These are phyloP conservation scores for Emydomyces testavorans DNA, from an alignment of 2,329 filamentous ascomycete genomes.

Conservation along the genomic window DNA sequence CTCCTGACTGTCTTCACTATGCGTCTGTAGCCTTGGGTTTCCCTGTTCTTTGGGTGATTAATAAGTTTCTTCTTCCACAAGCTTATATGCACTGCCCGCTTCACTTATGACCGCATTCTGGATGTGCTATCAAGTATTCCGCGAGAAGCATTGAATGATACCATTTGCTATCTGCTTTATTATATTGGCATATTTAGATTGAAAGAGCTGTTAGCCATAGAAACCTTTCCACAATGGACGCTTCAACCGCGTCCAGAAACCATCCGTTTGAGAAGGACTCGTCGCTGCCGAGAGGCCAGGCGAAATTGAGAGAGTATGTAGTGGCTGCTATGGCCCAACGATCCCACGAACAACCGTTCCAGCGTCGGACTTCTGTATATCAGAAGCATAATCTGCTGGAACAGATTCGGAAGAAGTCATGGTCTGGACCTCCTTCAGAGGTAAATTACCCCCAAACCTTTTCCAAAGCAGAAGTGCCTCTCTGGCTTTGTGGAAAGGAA, in stretches of 20 bases:
- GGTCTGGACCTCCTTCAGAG: slow-evolving; percentile 30
- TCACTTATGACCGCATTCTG: not conserved
- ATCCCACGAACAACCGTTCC: slow-evolving; percentile 16
- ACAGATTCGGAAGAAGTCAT: slow-evolving; percentile 25
- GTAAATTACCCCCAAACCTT: slow-evolving; percentile 20
- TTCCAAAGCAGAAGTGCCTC: not conserved
- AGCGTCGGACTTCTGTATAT: slow-evolving; percentile 26
- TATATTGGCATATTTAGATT: not conserved
- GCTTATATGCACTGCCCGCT: not conserved
- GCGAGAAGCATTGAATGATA: not conserved
- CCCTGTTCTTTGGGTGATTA: not conserved
- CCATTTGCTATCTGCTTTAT: not conserved
- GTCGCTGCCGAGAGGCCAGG: not conserved
- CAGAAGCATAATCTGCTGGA: slow-evolving; percentile 27
- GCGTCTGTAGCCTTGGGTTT: not conserved
- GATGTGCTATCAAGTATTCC: no score
- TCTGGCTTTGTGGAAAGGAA: not conserved
- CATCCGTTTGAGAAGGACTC: slow-evolving; percentile 1
- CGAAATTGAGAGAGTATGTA: slow-evolving; percentile 12
- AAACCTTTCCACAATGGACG: not conserved
- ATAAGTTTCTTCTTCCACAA: not conserved
- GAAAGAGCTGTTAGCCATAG: not conserved
- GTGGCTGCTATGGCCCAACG: slow-evolving; percentile 10
- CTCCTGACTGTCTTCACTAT: not conserved
- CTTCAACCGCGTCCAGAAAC: not conserved